A percentile compares a stretch with the other conserved stretches of the same genome.
Conservation (phyloP, 768 basidiomycete genomes). For the Glaciozyma antarctica region DNA sequence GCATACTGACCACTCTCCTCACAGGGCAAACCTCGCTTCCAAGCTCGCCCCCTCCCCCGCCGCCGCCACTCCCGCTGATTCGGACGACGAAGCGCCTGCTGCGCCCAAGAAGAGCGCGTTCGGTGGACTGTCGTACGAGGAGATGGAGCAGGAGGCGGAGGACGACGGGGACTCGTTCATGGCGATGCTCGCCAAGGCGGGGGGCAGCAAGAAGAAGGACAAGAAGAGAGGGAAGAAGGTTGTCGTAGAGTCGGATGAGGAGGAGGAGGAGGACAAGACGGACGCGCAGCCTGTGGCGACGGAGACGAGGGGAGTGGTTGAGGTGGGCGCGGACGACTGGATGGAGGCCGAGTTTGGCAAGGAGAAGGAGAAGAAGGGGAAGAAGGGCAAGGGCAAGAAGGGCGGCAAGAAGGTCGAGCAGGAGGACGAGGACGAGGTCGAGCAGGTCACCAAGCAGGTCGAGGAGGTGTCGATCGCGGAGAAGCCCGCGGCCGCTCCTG, state of each 20-base stretch:
- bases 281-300: slow-evolving; percentile 41
- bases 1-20: background rate
- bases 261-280: slow-evolving; percentile 28
- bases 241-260: slow-evolving; percentile 27
- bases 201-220: slow-evolving; percentile 35
- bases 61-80: background rate
- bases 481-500: slow-evolving; percentile 38
- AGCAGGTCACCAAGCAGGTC: slow-evolving; percentile 3
- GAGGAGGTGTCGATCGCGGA: slow-evolving; percentile 12
- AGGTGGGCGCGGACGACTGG: slow-evolving; percentile 60
- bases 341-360: slow-evolving; percentile 66
- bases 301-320: slow-evolving; percentile 34
- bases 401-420: slow-evolving; percentile 37
- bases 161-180: slow-evolving; percentile 27
- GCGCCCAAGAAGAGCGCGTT: background rate
- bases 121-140: background rate
- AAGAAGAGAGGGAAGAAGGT: slow-evolving; percentile 35
- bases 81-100: slow-evolving; percentile 1
- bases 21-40: slow-evolving; percentile 4
- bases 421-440: slow-evolving; percentile 26
- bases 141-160: slow-evolving; percentile 16
- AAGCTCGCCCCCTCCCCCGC: background rate
- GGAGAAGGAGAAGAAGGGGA: slow-evolving; percentile 47
- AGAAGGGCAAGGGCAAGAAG: slow-evolving; percentile 46
- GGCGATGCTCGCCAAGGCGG: slow-evolving; percentile 30